Percentiles rank a stretch among this genome's conserved stretches.
Evolutionary conservation across 1,139 yeast genomes (phyloP).

Genomic region (Debaryomyces robertsiae): DNA sequence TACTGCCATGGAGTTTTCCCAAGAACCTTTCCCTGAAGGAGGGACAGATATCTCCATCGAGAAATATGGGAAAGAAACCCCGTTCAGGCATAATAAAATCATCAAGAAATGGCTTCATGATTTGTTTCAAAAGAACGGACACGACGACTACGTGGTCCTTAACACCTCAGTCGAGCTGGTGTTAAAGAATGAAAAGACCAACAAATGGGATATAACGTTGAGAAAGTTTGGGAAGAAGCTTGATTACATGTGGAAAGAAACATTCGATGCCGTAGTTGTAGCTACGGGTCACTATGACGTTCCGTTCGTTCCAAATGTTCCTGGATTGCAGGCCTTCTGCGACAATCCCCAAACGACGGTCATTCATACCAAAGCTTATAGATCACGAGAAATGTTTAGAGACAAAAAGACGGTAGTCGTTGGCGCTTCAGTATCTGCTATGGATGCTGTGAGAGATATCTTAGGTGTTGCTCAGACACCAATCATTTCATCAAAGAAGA

Average conservation of each 20-base stretch:
- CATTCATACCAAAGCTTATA: constrained; percentile 45
- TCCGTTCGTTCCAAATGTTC: constrained; percentile 36
- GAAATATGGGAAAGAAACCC: constrained; percentile 33
- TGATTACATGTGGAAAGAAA: constrained; percentile 27
- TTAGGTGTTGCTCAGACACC: constrained; percentile 32
- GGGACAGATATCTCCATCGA: constrained; percentile 17
- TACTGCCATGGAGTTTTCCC: constrained; percentile 57
- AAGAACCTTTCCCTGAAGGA: constrained; percentile 35
- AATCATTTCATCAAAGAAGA: constrained; percentile 41
- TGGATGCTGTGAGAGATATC: constrained; percentile 47
- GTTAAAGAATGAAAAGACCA: constrained; percentile 22
- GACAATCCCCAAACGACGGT: constrained; percentile 26
- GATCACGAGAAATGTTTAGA: constrained; percentile 29
- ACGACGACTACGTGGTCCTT: constrained; percentile 31
- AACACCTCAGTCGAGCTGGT: constrained; percentile 39
- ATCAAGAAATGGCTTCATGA: constrained; percentile 49
- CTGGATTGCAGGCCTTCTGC: constrained; percentile 41
- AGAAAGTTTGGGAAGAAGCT: constrained; percentile 28
- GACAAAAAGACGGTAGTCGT: constrained; percentile 39
- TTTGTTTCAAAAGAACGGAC: constrained; percentile 30
- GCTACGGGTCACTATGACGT: constrained; percentile 39
- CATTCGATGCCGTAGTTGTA: constrained; percentile 31
- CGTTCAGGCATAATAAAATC: constrained; percentile 51
- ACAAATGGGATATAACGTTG: constrained; percentile 45
- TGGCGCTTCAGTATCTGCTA: constrained; percentile 48